These are phyloP conservation scores for Aspergillus steynii DNA, from an alignment of 495 filamentous ascomycete species.

Conservation along the genomic window DNA sequence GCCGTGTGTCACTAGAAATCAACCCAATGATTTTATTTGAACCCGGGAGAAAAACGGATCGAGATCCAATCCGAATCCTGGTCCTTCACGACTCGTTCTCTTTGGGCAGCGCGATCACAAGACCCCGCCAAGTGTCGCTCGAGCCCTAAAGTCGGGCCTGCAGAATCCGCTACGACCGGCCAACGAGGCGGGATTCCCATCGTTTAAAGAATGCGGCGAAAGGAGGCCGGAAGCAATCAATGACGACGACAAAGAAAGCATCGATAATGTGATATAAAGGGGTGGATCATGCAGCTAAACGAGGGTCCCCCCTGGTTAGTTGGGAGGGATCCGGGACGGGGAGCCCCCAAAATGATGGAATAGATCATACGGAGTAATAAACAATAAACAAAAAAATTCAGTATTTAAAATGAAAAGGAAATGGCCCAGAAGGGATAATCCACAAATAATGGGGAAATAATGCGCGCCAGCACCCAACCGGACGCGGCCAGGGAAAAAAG, in stretches of 20 bases:
- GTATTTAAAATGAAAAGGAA: too few species aligned
- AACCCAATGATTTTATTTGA: background rate
- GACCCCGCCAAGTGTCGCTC: slow-evolving; percentile 15
- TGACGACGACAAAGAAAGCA: slow-evolving; percentile 7
- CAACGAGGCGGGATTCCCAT: slow-evolving; percentile 7
- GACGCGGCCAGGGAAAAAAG: background rate
- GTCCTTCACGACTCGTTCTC: background rate
- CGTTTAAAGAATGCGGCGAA: background rate
- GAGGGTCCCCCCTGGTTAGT: slow-evolving; percentile 3
- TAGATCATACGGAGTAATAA: background rate
- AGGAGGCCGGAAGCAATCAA: slow-evolving; percentile 5
- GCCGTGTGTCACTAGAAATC: background rate
- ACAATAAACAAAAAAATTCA: background rate
- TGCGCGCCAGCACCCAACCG: too few species aligned
- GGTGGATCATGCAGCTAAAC: slow-evolving; percentile 13
- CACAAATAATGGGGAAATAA: background rate
- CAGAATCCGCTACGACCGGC: slow-evolving; percentile 5
- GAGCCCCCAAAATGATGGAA: background rate
- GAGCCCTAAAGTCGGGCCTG: slow-evolving; percentile 13
- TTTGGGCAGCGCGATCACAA: slow-evolving; percentile 5
- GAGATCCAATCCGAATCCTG: background rate
- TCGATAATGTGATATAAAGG: slow-evolving; percentile 12
- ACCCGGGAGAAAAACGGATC: background rate
- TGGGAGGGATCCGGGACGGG: background rate
- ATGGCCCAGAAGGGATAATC: background rate